phyloP scores from a whole-genome alignment of 192 early-diverging fungal genomes.

The Backusella morwellensis region DNA sequence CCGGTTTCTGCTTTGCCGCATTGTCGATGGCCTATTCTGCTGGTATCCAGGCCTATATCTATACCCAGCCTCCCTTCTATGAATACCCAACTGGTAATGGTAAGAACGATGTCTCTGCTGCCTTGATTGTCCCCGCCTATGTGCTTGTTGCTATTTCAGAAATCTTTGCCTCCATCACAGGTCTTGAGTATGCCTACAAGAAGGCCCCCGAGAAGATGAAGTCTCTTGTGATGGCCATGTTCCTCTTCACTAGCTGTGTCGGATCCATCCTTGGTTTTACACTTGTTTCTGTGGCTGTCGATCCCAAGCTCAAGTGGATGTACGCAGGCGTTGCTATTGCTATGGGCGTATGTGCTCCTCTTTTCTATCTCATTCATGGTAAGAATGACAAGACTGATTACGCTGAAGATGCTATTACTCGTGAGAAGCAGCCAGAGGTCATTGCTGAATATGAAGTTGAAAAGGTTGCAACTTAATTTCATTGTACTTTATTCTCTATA shows the following conservation, averaged over 20 bases:
- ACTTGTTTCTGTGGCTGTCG: slow-evolving; percentile 51
- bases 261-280: slow-evolving; percentile 53
- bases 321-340: slow-evolving; percentile 54
- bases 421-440: not conserved
- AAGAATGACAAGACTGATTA: slow-evolving; percentile 47
- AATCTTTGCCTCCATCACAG: slow-evolving; percentile 66
- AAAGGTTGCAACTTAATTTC: not conserved
- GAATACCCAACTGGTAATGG: slow-evolving; percentile 20
- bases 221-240: slow-evolving; percentile 63
- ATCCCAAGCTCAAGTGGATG: slow-evolving; percentile 50
- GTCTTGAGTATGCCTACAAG: slow-evolving; percentile 64
- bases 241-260: slow-evolving; percentile 50
- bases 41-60: slow-evolving; percentile 57
- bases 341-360: slow-evolving; percentile 28
- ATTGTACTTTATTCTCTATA: too few species aligned
- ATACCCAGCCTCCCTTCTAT: slow-evolving; percentile 54
- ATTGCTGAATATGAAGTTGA: not conserved
- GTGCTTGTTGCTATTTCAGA: slow-evolving; percentile 63
- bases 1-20: slow-evolving; percentile 59
- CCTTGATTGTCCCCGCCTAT: slow-evolving; percentile 52
- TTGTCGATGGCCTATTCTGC: slow-evolving; percentile 59
- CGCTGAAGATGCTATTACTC: slow-evolving; percentile 27
- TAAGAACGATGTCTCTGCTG: slow-evolving; percentile 53
- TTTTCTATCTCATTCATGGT: slow-evolving; percentile 52
- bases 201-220: slow-evolving; percentile 59